Base-by-base conservation (phyloP, 345 rosid species). In the Abelmoschus esculentus region DNA sequence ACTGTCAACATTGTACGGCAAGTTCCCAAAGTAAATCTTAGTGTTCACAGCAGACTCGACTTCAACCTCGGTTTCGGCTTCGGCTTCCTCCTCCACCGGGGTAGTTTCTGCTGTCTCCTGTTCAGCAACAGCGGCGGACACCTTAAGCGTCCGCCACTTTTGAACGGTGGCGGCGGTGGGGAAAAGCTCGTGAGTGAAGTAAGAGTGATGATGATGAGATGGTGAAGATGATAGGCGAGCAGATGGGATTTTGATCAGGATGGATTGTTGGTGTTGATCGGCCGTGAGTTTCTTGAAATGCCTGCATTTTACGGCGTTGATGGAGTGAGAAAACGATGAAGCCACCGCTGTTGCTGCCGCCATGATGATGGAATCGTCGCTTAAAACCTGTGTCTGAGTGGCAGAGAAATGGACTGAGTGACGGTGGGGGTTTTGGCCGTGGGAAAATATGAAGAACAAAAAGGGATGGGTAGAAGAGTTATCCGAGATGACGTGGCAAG, bases 1-100 rank as follows among this genome's bases (percentile, higher is more conserved):
- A 77, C 97, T 91, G 46, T 93, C 99, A 46, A 93, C 88, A 67
- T 84, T 91, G 55, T 87, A 93, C 61, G 97, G 96, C 76, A 93
- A 81, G 73, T 93, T 93, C 55, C 98, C 99, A 68, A 91, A 86
- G 81, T 89, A 93, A 67, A 93, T 90, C 81, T 91, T 93, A 29
- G 97, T 91, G 59, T 75, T 84, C 10, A 81, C 67, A n/a, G 73
- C 1, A 5, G 38, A 73, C 44, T 62, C 66, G 59, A 58, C 70
- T 9, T 71, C 77, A 17, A 28, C 73, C 38, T 77, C 81, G 42
- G 31, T 34, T 36, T 52, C 80, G 28, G 36, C 73, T 17, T 12
- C 69, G 13, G 0, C 1, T 34, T 29, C 40, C 18, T 54, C 74
- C 63, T 79, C 78, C 38, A 44, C 80, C 22, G 26, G 68, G 69